Conservation (phyloP, 768 basidiomycete species). For the Tylopilus subfusipes region DNA sequence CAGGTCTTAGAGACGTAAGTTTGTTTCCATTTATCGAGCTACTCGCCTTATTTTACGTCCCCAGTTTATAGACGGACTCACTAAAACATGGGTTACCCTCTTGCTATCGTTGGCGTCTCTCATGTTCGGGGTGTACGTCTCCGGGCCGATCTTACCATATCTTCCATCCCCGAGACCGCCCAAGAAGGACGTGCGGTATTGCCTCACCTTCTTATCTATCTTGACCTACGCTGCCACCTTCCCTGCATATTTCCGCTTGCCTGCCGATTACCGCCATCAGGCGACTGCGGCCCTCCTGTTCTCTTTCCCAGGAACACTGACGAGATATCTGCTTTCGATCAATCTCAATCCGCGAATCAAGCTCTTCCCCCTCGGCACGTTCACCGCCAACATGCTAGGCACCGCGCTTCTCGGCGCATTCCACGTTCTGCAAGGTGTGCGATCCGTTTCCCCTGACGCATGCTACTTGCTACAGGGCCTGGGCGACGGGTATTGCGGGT, state of each 20-base stretch:
- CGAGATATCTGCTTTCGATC: conserved; percentile 75
- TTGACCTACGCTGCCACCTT: conserved; percentile 72
- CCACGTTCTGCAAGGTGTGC: conserved; percentile 61
- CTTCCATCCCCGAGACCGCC: conserved; percentile 44
- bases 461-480: conserved; percentile 81
- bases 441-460: conserved; percentile 42
- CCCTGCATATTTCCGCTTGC: conserved; percentile 74
- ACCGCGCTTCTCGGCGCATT: conserved; percentile 80
- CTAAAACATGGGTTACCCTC: conserved; percentile 76
- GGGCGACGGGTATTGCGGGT: conserved; percentile 91
- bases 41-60: conserved; percentile 6
- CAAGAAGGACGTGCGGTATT: conserved; percentile 42
- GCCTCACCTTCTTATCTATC: conserved; percentile 52
- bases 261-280: conserved; percentile 64
- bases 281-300: conserved; percentile 88
- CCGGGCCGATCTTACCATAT: conserved; percentile 38
- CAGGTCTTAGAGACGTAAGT: conserved; percentile 72
- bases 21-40: background rate
- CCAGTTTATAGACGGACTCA: conserved; percentile 85
- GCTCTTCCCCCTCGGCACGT: conserved; percentile 74
- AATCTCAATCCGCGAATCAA: conserved; percentile 62
- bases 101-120: conserved; percentile 74
- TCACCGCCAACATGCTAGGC: conserved; percentile 69
- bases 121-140: conserved; percentile 66
- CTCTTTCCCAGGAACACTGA: conserved; percentile 83